Base-by-base conservation (phyloP, 2,329 filamentous ascomycete genomes). In the Nothophaeocryptopus gaeumannii region DNA sequence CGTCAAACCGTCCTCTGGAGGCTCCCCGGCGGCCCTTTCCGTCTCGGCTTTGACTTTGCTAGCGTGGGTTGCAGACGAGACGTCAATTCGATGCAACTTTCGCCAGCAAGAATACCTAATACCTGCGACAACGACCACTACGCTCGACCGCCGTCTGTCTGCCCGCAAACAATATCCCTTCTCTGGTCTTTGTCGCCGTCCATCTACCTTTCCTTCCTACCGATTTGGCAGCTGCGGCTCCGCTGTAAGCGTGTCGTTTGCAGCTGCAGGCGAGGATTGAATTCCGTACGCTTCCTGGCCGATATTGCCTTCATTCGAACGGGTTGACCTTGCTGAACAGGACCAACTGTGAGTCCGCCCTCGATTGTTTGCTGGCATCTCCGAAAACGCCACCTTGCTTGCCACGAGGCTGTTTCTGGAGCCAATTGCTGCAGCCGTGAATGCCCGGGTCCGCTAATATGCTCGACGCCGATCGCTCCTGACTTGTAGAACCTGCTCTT, bases 321-420 rank as follows among this genome's bases (percentile, higher is more conserved):
- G 11, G 14, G 15, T n/a, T 32, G 33, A 43, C 34, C 47, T 16
- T n/a, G 39, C 34, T 26, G 20, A 44, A 20, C 47, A 50, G 47
- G 36, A 41, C 40, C 20, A 38, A 43, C 20, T 44, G 47, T 49
- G 47, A 49, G 47, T 44, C 7, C 20, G 20, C 20, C 20, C 33
- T 39, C 38, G n/a, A 34, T 20, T 16, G 33, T 49, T 37, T 37
- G 32, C 41, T 36, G 26, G 33, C 12, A 35, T 32, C 33, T n/a
- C 41, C 31, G 36, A 13, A 2, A 36, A 31, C 5, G 12, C 14
- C n/a, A 12, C 36, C 5, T 11, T 39, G 36, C 31, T 26, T 29
- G 38, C 38, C 38, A 40, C 38, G 20, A 40, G 16, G 16, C 30
- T 2, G 38, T 26, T 3, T 7, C 20, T 26, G 20, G 20, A 26